Evolutionary conservation across 495 filamentous ascomycete species (phyloP).

Genomic region (Annulohypoxylon moriforme): DNA sequence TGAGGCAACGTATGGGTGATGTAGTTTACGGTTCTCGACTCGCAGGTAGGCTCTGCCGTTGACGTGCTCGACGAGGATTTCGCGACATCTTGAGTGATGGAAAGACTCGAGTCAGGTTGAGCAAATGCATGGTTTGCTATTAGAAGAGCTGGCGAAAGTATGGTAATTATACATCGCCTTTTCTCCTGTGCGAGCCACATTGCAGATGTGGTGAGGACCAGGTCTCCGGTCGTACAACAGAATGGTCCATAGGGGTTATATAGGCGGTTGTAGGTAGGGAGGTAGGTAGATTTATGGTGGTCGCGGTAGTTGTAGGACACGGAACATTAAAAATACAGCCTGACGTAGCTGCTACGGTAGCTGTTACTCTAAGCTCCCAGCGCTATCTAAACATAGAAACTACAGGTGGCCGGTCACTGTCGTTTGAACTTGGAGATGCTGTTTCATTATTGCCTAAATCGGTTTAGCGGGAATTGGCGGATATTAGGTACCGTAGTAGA

Average conservation of each 20-base stretch:
- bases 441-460: conserved; percentile 11
- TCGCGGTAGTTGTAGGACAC: neutral
- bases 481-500: neutral
- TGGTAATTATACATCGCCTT: conserved; percentile 30
- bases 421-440: neutral
- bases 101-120: conserved; percentile 28
- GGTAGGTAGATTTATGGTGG: neutral
- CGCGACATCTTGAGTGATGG: conserved; percentile 36
- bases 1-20: conserved; percentile 83
- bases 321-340: neutral
- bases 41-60: conserved; percentile 60
- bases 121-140: conserved; percentile 24
- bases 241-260: conserved; percentile 37
- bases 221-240: conserved; percentile 31
- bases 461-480: neutral
- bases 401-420: conserved; percentile 7
- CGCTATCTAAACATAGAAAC: conserved; percentile 17
- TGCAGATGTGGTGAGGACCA: conserved; percentile 35
- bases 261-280: no score
- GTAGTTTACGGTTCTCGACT: conserved; percentile 78
- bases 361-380: neutral
- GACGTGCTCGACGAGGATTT: conserved; percentile 12
- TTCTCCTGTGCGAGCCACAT: conserved; percentile 40
- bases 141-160: conserved; percentile 27
- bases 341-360: neutral